A percentile compares a stretch with the other conserved stretches of the same genome.
phyloP scores from a whole-genome alignment of 257 asterid genomes.

The Apocynum venetum region DNA sequence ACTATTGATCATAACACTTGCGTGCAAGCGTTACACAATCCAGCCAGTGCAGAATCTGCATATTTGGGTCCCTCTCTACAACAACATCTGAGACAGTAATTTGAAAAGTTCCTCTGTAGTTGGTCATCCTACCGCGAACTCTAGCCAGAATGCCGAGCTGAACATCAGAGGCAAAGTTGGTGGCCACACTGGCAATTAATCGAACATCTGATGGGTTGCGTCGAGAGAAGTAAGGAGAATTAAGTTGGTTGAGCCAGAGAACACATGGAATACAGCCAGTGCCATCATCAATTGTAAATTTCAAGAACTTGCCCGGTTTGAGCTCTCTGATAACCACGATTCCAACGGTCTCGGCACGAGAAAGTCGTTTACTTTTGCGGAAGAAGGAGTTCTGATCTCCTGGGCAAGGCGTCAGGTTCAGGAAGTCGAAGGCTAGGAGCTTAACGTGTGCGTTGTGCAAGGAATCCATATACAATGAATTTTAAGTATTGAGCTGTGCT shows the following conservation, averaged over 20 bases:
- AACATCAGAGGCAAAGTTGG: constrained; percentile 33
- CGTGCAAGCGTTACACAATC: constrained; percentile 47
- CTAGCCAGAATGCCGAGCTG: constrained; percentile 68
- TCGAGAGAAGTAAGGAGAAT: constrained; percentile 53
- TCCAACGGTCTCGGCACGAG: constrained; percentile 65
- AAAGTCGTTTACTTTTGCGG: constrained; percentile 40
- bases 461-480: background rate
- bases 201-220: constrained; percentile 72
- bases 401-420: constrained; percentile 32
- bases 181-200: constrained; percentile 47
- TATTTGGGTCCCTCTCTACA: constrained; percentile 69
- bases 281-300: constrained; percentile 68
- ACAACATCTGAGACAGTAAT: constrained; percentile 71
- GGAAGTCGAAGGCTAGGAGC: constrained; percentile 58
- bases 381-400: constrained; percentile 32
- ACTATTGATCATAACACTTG: constrained; percentile 29
- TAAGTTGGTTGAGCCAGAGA: constrained; percentile 69
- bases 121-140: constrained; percentile 67
- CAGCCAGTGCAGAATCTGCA: constrained; percentile 70
- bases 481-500: too few species aligned
- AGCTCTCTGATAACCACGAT: constrained; percentile 49
- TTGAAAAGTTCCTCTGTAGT: constrained; percentile 49
- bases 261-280: constrained; percentile 74
- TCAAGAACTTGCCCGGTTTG: constrained; percentile 55
- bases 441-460: constrained; percentile 52